phyloP scores from a whole-genome alignment of 768 basidiomycete genomes.

The Auriscalpium vulgare region DNA sequence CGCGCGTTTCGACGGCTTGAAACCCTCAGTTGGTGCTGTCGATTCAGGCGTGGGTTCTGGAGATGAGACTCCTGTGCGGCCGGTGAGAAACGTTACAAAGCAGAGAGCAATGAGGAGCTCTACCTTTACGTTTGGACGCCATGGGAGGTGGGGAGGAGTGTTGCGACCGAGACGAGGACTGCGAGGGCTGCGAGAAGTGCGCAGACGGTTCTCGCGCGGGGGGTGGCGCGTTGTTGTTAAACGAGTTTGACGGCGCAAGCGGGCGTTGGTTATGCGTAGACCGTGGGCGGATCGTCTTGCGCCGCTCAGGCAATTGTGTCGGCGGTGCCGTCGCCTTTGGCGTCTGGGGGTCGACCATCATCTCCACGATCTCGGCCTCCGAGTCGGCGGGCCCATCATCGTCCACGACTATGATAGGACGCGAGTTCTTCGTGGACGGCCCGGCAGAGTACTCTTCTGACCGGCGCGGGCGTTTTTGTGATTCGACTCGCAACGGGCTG shows the following conservation, averaged over 20 bases:
- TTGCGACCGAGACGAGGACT: too few species aligned
- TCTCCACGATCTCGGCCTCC: conserved; percentile 39
- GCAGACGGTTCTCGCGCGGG: too few species aligned
- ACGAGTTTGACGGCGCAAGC: too few species aligned
- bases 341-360: conserved; percentile 32
- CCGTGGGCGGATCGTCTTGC: not conserved
- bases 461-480: too few species aligned
- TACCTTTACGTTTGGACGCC: conserved; percentile 7
- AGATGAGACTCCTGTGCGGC: not conserved
- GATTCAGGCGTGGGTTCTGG: not conserved
- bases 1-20: conserved; percentile 34
- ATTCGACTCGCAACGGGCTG: too few species aligned
- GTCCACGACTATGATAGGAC: conserved; percentile 10
- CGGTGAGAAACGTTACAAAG: too few species aligned
- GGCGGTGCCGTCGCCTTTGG: not conserved
- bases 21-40: not conserved
- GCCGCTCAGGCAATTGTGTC: conserved; percentile 7
- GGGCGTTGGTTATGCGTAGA: too few species aligned
- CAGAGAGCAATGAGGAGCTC: too few species aligned
- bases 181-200: too few species aligned
- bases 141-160: not conserved
- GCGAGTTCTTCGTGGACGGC: conserved; percentile 9
- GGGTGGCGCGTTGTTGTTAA: too few species aligned
- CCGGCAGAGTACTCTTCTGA: too few species aligned
- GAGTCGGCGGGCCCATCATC: conserved; percentile 24